A percentile compares a stretch with the other conserved stretches of the same genome.
Evolutionary conservation across 129 eudicot species (phyloP).

Genomic region (Flaveria linearis): DNA sequence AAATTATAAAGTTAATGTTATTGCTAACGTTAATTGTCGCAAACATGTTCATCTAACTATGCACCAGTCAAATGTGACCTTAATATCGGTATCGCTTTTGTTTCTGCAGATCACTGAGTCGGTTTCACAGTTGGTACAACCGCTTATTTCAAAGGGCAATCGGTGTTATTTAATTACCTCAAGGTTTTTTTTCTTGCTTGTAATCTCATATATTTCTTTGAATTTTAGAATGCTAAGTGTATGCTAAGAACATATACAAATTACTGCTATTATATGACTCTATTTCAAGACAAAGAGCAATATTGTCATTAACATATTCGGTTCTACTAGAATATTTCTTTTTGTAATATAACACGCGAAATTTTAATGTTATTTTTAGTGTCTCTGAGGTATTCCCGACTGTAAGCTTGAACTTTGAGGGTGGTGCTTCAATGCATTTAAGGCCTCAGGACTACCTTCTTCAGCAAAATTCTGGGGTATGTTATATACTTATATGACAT

Average conservation of each 20-base stretch:
- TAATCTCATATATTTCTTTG: background rate
- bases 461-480: slow-evolving; percentile 77
- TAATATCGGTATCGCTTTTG: slow-evolving; percentile 4
- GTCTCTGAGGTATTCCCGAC: slow-evolving; percentile 65
- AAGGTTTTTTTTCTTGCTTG: slow-evolving; percentile 47
- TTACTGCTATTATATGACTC: no score
- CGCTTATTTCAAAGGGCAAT: slow-evolving; percentile 66
- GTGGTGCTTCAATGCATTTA: slow-evolving; percentile 80
- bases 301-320: no score
- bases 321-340: background rate
- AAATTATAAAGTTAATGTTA: no score
- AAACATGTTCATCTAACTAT: background rate
- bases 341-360: background rate
- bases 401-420: slow-evolving; percentile 85
- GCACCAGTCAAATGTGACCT: background rate
- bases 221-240: background rate
- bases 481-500: slow-evolving; percentile 35
- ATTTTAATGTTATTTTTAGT: slow-evolving; percentile 39
- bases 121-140: slow-evolving; percentile 65
- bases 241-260: no score
- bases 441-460: slow-evolving; percentile 88
- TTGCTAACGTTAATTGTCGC: no score
- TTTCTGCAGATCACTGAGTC: slow-evolving; percentile 60
- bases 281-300: no score
- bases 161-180: slow-evolving; percentile 73